Conservation (phyloP, 1,284 basidiomycete species). For the Butyriboletus appendiculatus region DNA sequence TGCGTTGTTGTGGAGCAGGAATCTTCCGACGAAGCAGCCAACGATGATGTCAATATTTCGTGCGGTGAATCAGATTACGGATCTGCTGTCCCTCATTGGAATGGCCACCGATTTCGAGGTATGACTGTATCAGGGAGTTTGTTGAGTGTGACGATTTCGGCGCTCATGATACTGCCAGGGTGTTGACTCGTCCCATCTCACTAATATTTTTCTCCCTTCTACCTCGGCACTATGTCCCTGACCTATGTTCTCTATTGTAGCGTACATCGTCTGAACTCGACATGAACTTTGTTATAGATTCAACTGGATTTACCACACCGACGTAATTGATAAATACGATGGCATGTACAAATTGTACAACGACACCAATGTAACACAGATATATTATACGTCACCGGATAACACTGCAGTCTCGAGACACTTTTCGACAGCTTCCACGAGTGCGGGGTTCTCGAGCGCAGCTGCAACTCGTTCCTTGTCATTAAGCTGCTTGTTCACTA, state of each 20-base stretch:
- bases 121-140: neutral
- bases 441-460: conserved; percentile 89
- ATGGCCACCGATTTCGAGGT: conserved; percentile 26
- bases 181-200: neutral
- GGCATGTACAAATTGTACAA: neutral
- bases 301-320: neutral
- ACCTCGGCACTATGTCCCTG: too few species aligned
- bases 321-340: neutral
- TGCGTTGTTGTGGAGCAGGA: conserved; percentile 19
- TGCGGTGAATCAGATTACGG: conserved; percentile 11
- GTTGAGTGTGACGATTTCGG: too few species aligned
- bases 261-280: too few species aligned
- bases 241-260: too few species aligned
- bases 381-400: neutral
- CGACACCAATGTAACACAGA: neutral
- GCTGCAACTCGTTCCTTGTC: conserved; percentile 99
- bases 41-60: conserved; percentile 23
- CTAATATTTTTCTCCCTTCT: neutral
- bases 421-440: conserved; percentile 88
- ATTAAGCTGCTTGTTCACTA: conserved; percentile 98
- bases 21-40: conserved; percentile 19
- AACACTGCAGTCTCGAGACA: conserved; percentile 60
- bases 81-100: conserved; percentile 5
- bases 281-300: neutral
- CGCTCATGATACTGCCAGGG: too few species aligned